These are phyloP conservation scores for Phoma sp. DNA, from an alignment of 2,329 filamentous ascomycete genomes.

Conservation along the genomic window DNA sequence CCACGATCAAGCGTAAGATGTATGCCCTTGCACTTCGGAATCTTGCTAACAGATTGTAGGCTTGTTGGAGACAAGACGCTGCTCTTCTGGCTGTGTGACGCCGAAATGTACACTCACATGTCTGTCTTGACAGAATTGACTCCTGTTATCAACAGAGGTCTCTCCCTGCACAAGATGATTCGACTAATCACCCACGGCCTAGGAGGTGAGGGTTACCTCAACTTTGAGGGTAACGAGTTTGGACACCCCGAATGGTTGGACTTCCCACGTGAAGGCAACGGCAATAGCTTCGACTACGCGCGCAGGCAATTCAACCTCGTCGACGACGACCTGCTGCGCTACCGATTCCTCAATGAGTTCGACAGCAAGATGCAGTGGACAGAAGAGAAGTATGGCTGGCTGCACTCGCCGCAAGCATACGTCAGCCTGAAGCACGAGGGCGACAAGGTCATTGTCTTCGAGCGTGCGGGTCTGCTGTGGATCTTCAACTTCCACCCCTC, in stretches of 20 bases:
- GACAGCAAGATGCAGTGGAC: constrained; percentile 88
- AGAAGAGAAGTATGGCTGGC: constrained; percentile 90
- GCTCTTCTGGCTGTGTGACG: constrained; percentile 98
- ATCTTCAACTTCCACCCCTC: constrained; percentile 95
- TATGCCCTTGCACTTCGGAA: no score
- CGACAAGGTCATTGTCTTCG: constrained; percentile 96
- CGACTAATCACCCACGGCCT: constrained; percentile 88
- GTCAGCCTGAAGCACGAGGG: constrained; percentile 91
- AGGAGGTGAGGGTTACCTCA: constrained; percentile 95
- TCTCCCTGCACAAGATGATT: constrained; percentile 97
- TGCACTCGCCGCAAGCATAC: constrained; percentile 83
- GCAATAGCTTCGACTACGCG: constrained; percentile 93
- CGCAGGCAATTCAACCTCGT: constrained; percentile 91
- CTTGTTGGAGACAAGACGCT: constrained; percentile 95
- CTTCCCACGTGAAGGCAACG: constrained; percentile 91
- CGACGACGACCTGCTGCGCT: constrained; percentile 83
- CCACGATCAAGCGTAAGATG: constrained; percentile 91
- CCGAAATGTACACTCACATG: constrained; percentile 98
- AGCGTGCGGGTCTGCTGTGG: constrained; percentile 87
- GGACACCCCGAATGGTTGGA: constrained; percentile 99
- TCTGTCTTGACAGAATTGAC: constrained; percentile 84
- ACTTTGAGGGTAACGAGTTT: constrained; percentile 99
- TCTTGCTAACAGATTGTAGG: constrained; percentile 52
- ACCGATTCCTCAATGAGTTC: constrained; percentile 91
- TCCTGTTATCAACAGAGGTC: constrained; percentile 84